phyloP scores from a whole-genome alignment of 306 rosid species.

The Pterocarpus macrocarpus region DNA sequence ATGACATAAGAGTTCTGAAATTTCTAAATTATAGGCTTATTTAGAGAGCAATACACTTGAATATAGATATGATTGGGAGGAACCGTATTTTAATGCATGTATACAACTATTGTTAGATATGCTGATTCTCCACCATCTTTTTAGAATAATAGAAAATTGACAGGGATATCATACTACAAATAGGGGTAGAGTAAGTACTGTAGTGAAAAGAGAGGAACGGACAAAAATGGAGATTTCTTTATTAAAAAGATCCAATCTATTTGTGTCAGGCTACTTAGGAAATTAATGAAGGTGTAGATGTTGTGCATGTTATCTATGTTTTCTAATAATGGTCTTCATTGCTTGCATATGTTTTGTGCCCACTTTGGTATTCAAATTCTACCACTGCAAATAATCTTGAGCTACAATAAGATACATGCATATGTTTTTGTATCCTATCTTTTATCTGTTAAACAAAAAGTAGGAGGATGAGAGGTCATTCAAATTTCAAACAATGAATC shows the following conservation, averaged over 20 bases:
- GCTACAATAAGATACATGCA: background rate
- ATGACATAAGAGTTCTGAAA: background rate
- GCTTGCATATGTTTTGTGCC: background rate
- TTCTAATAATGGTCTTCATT: slow-evolving; percentile 7
- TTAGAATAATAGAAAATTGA: no score
- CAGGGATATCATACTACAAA: no score
- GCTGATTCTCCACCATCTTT: background rate
- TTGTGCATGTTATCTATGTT: slow-evolving; percentile 26
- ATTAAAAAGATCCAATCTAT: background rate
- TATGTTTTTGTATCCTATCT: background rate
- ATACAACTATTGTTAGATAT: background rate
- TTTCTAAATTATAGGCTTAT: background rate
- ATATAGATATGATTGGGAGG: background rate
- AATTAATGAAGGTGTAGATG: background rate
- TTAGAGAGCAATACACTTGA: background rate
- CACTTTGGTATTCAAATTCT: background rate
- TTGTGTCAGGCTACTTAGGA: background rate
- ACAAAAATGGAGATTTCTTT: background rate
- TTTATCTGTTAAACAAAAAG: slow-evolving; percentile 6
- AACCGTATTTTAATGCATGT: background rate
- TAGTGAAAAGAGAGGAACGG: background rate
- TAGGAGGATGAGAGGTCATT: background rate
- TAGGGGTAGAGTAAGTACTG: no score
- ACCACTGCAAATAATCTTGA: background rate
- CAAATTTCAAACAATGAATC: background rate